Conservation (phyloP, 306 rosid genomes). For the Sesbania bispinosa region DNA sequence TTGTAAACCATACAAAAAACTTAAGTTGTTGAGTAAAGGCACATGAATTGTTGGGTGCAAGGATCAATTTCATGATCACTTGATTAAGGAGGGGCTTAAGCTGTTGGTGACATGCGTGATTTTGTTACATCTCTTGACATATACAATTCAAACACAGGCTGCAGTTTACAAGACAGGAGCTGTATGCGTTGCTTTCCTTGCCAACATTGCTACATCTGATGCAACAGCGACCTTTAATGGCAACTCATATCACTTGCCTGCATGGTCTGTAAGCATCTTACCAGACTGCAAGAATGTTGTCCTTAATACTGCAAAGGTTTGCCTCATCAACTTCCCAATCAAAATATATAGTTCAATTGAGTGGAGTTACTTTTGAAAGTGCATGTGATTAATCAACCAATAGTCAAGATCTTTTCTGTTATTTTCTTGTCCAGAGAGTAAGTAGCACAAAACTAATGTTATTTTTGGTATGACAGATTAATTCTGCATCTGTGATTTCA, state of each 20-base stretch:
- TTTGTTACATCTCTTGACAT: not conserved
- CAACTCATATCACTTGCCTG: slow-evolving; percentile 74
- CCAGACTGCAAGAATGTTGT: slow-evolving; percentile 96
- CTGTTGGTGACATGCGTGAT: not conserved
- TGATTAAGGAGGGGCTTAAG: not conserved
- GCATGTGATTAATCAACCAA: not conserved
- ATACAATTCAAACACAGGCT: slow-evolving; percentile 45
- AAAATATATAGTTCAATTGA: not conserved
- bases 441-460: slow-evolving; percentile 1
- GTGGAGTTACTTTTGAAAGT: not conserved
- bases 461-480: slow-evolving; percentile 52
- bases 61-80: not conserved
- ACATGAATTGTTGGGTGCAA: not conserved
- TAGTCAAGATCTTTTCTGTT: not conserved
- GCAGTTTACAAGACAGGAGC: slow-evolving; percentile 75
- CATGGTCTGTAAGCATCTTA: slow-evolving; percentile 98
- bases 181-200: slow-evolving; percentile 79
- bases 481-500: slow-evolving; percentile 57
- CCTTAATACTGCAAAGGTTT: slow-evolving; percentile 92
- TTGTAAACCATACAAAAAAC: not conserved
- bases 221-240: slow-evolving; percentile 72
- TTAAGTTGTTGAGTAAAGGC: not conserved
- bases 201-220: slow-evolving; percentile 63
- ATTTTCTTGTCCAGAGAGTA: slow-evolving; percentile 1
- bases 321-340: slow-evolving; percentile 10